Evolutionary conservation across 805 yeast genomes (phyloP).

Genomic region (Pichia sporocuriosa): DNA sequence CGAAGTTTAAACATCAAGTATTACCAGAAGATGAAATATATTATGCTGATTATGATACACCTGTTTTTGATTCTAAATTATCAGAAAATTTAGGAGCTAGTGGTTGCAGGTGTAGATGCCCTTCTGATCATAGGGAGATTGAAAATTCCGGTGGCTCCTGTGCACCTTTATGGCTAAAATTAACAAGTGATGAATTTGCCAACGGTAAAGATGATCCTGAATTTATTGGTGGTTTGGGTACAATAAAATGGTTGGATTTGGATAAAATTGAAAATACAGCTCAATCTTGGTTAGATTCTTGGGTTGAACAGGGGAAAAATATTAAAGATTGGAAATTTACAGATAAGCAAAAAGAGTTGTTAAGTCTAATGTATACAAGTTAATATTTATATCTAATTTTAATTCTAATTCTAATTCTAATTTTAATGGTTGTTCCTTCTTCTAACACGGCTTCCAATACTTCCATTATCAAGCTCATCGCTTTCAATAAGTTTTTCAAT

Average conservation of each 20-base stretch:
- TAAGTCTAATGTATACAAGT: conserved; percentile 1
- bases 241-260: conserved; percentile 20
- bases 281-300: conserved; percentile 18
- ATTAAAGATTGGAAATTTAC: conserved; percentile 25
- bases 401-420: too few species aligned
- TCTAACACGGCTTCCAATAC: conserved; percentile 29
- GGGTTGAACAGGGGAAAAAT: conserved; percentile 16
- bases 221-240: conserved; percentile 10
- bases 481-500: conserved; percentile 18
- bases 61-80: conserved; percentile 9
- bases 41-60: conserved; percentile 29
- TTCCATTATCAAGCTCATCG: conserved; percentile 21
- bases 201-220: conserved; percentile 6
- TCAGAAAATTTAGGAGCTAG: conserved; percentile 56
- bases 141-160: conserved; percentile 52
- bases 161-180: conserved; percentile 41
- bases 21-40: conserved; percentile 31
- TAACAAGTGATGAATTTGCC: conserved; percentile 23
- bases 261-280: conserved; percentile 26
- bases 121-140: conserved; percentile 41
- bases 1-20: conserved; percentile 29
- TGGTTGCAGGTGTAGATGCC: conserved; percentile 88
- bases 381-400: conserved; percentile 5
- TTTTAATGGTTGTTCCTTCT: too few species aligned
- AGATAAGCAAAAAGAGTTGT: conserved; percentile 15